phyloP scores from a whole-genome alignment of 2,329 filamentous ascomycete genomes.

The Ascocoryne sarcoides region DNA sequence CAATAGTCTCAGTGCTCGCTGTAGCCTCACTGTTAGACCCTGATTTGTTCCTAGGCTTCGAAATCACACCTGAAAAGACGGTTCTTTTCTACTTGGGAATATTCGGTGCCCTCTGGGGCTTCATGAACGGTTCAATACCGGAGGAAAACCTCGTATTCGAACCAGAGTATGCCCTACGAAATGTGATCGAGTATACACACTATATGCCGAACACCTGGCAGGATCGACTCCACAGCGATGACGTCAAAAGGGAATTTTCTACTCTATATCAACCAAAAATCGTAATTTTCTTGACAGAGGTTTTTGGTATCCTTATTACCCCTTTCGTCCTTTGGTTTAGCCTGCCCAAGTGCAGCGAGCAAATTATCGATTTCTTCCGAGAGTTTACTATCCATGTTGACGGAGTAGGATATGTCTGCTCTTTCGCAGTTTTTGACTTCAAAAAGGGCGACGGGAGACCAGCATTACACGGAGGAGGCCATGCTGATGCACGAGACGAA shows the following conservation, averaged over 20 bases:
- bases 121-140: conserved; percentile 73
- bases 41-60: conserved; percentile 83
- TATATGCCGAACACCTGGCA: conserved; percentile 88
- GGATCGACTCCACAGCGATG: conserved; percentile 81
- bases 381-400: conserved; percentile 98
- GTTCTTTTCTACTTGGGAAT: conserved; percentile 85
- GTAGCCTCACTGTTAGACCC: conserved; percentile 81
- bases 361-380: conserved; percentile 93
- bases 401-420: conserved; percentile 90
- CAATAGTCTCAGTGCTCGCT: conserved; percentile 76
- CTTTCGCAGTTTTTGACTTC: conserved; percentile 95
- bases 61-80: conserved; percentile 80
- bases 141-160: conserved; percentile 88
- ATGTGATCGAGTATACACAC: conserved; percentile 87
- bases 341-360: conserved; percentile 79
- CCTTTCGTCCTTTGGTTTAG: conserved; percentile 83
- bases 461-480: conserved; percentile 27
- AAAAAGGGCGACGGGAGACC: conserved; percentile 63
- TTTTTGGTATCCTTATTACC: conserved; percentile 85
- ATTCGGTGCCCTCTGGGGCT: conserved; percentile 74
- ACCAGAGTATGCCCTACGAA: conserved; percentile 78
- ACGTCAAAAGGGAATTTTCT: conserved; percentile 86
- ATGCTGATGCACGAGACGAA: conserved; percentile 64
- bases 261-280: conserved; percentile 87
- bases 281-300: conserved; percentile 84